Evolutionary conservation across 768 basidiomycete genomes (phyloP).

Genomic region (Gloeostereum incarnatum): DNA sequence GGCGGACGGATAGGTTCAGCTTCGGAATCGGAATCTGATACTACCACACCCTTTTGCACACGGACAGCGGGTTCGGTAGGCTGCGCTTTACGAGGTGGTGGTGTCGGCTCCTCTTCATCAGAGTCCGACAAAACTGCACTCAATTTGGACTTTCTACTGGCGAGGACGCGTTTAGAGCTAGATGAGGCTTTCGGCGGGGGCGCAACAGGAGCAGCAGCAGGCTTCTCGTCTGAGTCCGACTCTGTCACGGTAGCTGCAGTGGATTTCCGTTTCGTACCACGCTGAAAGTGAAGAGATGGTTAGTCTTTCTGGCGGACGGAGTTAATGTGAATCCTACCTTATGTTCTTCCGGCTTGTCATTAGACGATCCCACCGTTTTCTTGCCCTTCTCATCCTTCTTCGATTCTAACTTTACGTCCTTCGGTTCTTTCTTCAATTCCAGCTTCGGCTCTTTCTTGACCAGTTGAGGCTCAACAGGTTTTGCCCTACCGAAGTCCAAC

Average conservation of each 20-base stretch:
- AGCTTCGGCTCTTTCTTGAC: constrained; percentile 11
- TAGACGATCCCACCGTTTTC: constrained; percentile 5
- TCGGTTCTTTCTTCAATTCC: too few relatives aligned
- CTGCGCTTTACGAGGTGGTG: neutral
- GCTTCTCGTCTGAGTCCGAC: constrained; percentile 18
- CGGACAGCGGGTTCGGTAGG: neutral
- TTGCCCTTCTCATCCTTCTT: constrained; percentile 9
- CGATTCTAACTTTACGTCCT: constrained; percentile 9
- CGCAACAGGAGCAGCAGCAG: too few relatives aligned
- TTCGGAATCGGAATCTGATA: constrained; percentile 16
- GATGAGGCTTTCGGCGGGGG: too few relatives aligned
- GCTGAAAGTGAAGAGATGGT: too few relatives aligned
- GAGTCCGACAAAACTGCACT: constrained; percentile 3
- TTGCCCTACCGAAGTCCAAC: constrained; percentile 55
- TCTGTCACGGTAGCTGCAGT: constrained; percentile 16
- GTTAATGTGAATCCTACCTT: too few relatives aligned
- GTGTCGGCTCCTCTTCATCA: constrained; percentile 7
- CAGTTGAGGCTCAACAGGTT: constrained; percentile 29
- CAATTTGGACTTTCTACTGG: too few relatives aligned
- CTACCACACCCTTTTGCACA: neutral
- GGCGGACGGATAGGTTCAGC: neutral
- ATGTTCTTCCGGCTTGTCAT: constrained; percentile 8
- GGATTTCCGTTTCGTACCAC: constrained; percentile 35
- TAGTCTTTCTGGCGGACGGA: too few relatives aligned
- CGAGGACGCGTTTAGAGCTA: too few relatives aligned